Evolutionary conservation across 2,329 filamentous ascomycete species (phyloP).

Genomic region (Monosporascus sp.): DNA sequence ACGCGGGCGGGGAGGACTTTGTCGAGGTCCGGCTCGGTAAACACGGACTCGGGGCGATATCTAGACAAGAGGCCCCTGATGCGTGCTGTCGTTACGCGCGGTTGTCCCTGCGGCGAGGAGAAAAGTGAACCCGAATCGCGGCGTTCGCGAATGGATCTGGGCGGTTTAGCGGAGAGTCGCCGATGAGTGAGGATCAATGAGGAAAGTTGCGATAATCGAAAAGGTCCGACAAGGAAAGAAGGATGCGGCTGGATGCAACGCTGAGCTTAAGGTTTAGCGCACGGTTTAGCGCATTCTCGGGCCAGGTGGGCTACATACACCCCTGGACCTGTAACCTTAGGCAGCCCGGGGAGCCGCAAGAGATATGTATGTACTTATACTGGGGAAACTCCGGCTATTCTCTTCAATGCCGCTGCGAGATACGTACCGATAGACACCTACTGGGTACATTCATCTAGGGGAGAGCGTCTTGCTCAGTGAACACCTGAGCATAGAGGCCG

Average conservation of each 20-base stretch:
- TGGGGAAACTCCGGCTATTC: constrained; percentile 9
- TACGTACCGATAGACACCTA: no score
- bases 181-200: neutral
- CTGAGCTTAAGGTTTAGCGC: neutral
- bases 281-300: neutral
- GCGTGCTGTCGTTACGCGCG: no score
- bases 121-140: no score
- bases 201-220: no score
- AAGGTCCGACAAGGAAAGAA: neutral
- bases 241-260: neutral
- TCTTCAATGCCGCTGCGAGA: neutral
- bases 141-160: neutral
- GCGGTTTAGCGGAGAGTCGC: neutral
- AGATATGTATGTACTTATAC: neutral
- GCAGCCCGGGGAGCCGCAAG: no score
- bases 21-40: neutral
- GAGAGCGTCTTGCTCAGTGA: no score
- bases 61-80: no score
- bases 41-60: no score
- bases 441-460: neutral
- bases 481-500: neutral
- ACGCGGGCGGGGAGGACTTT: constrained; percentile 2
- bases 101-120: no score
- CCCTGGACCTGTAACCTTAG: neutral
- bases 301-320: neutral